Evolutionary conservation across 2,329 filamentous ascomycete species (phyloP).

Genomic region (Hypoxylon sp.): DNA sequence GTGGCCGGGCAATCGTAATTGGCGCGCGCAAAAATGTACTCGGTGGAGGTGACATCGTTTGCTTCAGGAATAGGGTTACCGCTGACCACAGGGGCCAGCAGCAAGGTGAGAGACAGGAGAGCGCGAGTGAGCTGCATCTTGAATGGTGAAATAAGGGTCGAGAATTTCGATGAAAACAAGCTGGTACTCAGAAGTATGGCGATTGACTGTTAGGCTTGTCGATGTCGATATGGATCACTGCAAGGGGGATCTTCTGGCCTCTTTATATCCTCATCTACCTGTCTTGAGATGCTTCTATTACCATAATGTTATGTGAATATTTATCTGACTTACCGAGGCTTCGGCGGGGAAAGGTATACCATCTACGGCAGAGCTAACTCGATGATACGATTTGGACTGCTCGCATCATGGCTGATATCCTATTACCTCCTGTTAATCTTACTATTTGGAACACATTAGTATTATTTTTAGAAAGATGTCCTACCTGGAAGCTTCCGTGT

Average conservation of each 20-base stretch:
- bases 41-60: neutral
- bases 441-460: neutral
- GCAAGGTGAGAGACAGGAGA: constrained; percentile 14
- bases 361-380: constrained; percentile 1
- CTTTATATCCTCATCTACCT: constrained; percentile 6
- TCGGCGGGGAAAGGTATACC: neutral
- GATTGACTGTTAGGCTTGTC: neutral
- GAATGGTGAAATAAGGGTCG: neutral
- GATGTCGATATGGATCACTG: neutral
- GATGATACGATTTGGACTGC: neutral
- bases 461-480: neutral
- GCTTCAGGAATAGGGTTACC: constrained; percentile 10
- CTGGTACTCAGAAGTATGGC: neutral
- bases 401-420: neutral
- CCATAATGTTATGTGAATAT: neutral
- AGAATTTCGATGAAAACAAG: neutral
- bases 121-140: constrained; percentile 16
- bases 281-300: neutral
- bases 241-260: neutral
- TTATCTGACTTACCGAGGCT: neutral
- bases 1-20: constrained; percentile 15
- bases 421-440: neutral
- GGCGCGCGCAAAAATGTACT: constrained; percentile 11
- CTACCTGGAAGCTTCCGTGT: neutral
- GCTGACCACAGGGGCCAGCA: constrained; percentile 15